Evolutionary conservation across 1,139 yeast species (phyloP).

Genomic region (Blastobotrys apis): DNA sequence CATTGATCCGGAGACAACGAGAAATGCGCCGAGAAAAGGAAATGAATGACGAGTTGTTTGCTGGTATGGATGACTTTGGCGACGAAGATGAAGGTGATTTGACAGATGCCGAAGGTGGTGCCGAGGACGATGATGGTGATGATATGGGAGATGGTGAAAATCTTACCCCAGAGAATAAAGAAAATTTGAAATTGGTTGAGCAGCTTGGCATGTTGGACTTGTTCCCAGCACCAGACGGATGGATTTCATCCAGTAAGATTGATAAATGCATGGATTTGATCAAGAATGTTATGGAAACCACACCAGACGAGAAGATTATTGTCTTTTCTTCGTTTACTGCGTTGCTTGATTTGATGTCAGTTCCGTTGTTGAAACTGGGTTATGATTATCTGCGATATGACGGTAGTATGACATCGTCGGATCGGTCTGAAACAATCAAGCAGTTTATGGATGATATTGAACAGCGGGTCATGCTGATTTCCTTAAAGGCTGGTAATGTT

Average conservation of each 20-base stretch:
- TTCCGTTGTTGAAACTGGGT: constrained; percentile 47
- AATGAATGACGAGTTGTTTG: constrained; percentile 6
- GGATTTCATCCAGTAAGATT: constrained; percentile 44
- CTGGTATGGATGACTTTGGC: neutral
- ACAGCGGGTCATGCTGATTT: constrained; percentile 57
- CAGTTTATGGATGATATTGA: constrained; percentile 56
- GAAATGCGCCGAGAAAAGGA: neutral
- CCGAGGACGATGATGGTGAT: constrained; percentile 10
- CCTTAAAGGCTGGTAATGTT: constrained; percentile 87
- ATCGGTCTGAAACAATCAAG: constrained; percentile 58
- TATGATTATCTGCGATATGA: constrained; percentile 64
- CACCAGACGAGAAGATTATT: constrained; percentile 61
- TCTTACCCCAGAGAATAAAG: constrained; percentile 6
- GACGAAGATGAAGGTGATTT: constrained; percentile 3
- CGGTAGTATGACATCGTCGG: constrained; percentile 70
- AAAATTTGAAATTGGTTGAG: constrained; percentile 19
- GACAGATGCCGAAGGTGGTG: constrained; percentile 4
- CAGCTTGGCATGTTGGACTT: constrained; percentile 26
- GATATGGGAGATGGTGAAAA: constrained; percentile 7
- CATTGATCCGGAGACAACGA: constrained; percentile 6
- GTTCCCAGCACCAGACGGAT: constrained; percentile 30
- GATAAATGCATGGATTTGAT: constrained; percentile 47
- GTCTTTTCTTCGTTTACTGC: constrained; percentile 84
- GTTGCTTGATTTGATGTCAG: constrained; percentile 64
- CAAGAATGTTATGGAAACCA: constrained; percentile 38